Percentiles rank a stretch among this genome's conserved stretches.
Conservation (phyloP, 164 flowering plant species). For the Annona squamosa region DNA sequence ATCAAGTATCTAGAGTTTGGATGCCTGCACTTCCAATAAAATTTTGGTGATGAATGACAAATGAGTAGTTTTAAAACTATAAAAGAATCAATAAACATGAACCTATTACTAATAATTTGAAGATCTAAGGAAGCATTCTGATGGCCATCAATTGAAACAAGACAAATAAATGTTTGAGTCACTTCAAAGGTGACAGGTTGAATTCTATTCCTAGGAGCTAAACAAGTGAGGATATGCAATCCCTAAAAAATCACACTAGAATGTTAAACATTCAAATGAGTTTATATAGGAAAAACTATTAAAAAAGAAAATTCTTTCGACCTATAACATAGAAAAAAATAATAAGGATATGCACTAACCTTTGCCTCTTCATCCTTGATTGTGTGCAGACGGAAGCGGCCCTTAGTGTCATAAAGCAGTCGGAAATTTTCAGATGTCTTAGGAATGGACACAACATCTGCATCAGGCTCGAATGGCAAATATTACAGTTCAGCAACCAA, state of each 20-base stretch:
- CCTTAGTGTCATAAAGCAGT: constrained; percentile 84
- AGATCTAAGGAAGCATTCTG: too few species aligned
- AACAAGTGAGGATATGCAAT: too few species aligned
- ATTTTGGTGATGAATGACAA: too few species aligned
- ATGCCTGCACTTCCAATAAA: too few species aligned
- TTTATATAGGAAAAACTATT: neutral
- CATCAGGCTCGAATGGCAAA: neutral
- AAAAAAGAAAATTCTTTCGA: neutral
- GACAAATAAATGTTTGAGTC: too few species aligned
- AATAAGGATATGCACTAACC: constrained; percentile 23
- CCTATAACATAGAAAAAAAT: neutral
- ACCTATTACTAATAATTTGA: too few species aligned
- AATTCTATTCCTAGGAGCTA: too few species aligned
- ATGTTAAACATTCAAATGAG: neutral
- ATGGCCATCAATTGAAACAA: too few species aligned
- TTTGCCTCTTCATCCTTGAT: constrained; percentile 78
- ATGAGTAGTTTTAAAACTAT: too few species aligned
- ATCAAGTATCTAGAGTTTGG: too few species aligned
- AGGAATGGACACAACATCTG: constrained; percentile 78
- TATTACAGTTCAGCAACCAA: neutral
- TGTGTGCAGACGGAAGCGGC: constrained; percentile 72
- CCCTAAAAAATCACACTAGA: neutral
- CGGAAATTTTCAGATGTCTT: constrained; percentile 79
- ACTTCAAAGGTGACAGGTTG: too few species aligned
- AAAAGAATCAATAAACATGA: too few species aligned